A percentile compares a stretch with the other conserved stretches of the same genome.
Conservation (phyloP, 2,329 filamentous ascomycete species). For the Erysiphe neolycopersici region DNA sequence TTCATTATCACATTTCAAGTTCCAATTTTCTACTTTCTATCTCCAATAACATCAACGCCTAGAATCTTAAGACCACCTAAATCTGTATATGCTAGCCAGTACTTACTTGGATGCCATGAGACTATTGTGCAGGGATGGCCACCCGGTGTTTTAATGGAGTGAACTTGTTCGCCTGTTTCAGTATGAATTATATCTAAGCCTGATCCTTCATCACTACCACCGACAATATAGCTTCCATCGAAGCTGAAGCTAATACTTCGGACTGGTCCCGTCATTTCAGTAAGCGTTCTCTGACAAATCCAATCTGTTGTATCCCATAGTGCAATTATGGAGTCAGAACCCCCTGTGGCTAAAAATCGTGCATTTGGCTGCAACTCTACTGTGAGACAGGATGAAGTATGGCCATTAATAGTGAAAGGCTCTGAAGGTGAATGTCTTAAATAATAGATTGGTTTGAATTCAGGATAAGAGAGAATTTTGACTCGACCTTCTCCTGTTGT, state of each 20-base stretch:
- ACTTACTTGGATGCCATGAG: constrained; percentile 50
- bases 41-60: constrained; percentile 10
- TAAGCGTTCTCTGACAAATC: constrained; percentile 47
- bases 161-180: constrained; percentile 46
- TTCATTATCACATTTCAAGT: neutral
- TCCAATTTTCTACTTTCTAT: constrained; percentile 7
- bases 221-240: constrained; percentile 49
- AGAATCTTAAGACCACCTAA: constrained; percentile 36
- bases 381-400: constrained; percentile 45
- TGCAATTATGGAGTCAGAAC: constrained; percentile 46
- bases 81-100: constrained; percentile 50
- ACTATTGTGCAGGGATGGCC: constrained; percentile 30
- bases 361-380: constrained; percentile 45
- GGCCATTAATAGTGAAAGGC: constrained; percentile 36
- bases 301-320: constrained; percentile 57
- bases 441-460: constrained; percentile 26
- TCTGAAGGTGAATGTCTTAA: constrained; percentile 21
- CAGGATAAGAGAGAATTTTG: constrained; percentile 42
- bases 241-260: constrained; percentile 49
- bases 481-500: constrained; percentile 46
- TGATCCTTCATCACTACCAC: constrained; percentile 44
- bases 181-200: constrained; percentile 44
- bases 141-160: constrained; percentile 41
- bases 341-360: constrained; percentile 46
- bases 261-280: constrained; percentile 41